Conservation (phyloP, 2,329 filamentous ascomycete species). For the Colletotrichum tofieldiae region DNA sequence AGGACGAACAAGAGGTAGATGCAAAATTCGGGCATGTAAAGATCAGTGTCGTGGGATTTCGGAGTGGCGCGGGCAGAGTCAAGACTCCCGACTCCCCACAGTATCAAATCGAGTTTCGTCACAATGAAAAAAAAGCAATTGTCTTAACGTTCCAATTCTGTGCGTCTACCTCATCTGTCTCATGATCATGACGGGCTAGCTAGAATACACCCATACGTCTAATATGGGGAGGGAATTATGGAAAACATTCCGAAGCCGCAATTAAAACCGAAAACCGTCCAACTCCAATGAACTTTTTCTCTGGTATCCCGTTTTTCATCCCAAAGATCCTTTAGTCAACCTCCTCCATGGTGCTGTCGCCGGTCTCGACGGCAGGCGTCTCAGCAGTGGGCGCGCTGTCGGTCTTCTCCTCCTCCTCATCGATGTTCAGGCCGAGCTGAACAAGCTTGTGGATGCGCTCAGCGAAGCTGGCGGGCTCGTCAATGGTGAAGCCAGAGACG, state of each 20-base stretch:
- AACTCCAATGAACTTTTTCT: conserved; percentile 57
- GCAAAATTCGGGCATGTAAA: background rate
- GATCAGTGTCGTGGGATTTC: too few relatives aligned
- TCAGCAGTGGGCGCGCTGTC: conserved; percentile 73
- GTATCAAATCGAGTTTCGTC: background rate
- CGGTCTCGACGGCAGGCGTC: conserved; percentile 71
- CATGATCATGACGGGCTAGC: conserved; percentile 58
- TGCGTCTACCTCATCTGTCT: conserved; percentile 58
- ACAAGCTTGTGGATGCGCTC: conserved; percentile 99
- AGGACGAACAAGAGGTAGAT: background rate
- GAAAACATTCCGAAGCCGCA: conserved; percentile 43
- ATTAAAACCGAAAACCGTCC: conserved; percentile 53
- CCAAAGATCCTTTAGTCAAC: conserved; percentile 81
- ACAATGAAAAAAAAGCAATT: background rate
- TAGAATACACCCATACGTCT: conserved; percentile 57
- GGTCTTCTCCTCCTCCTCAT: conserved; percentile 88
- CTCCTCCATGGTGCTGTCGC: conserved; percentile 99
- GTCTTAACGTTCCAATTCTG: conserved; percentile 47
- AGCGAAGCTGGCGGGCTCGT: conserved; percentile 97
- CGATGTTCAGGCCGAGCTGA: conserved; percentile 96
- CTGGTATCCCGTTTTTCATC: conserved; percentile 54
- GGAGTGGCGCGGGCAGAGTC: fast-evolving
- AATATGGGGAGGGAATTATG: conserved; percentile 53
- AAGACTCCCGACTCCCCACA: background rate
- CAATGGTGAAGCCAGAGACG: conserved; percentile 99